Evolutionary conservation across 352 stramenopile species (phyloP), one percentile per base, ranked within the genome.

Genomic region (Aphanomyces euteiches): DNA sequence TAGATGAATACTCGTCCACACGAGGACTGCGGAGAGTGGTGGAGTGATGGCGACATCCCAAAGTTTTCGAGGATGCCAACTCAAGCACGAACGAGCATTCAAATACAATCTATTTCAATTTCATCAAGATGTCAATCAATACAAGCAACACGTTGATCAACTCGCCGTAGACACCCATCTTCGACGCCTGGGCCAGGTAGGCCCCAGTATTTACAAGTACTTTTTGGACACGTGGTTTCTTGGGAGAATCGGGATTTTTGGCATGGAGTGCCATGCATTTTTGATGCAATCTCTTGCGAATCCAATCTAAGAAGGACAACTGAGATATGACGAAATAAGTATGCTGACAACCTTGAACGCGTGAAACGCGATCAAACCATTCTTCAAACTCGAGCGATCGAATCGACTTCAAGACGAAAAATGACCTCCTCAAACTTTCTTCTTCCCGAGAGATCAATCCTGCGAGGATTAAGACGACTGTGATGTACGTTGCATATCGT

Each of bases 151-250:
- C 87, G 75, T 92, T 88, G 68, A 85, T 78, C 74, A 89, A 82
- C 66, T 92, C 82, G 65, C 81, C 85, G 74, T 90, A 92, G 82
- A 92, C 89, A 67, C 84, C 84, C 21, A 89, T 78, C 67, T 81
- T 90, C 48, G 82, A 89, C 21, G 84, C 84, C 65, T 86, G 82
- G 10, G 81, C 80, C 80, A 92, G 87, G 56, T 92, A 83, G 50
- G 77, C 76, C 60, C 81, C 86, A 36, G 84, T 92, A 73, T 92
- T 88, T 68, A 90, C 78, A 45, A 90, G 36, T 74, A 78, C 50
- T 61, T 76, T 53, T 56, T 53, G 40, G 60, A n/a, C 28, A 13
- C 58, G 19, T 6, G n/a, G 28, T n/a, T 45, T 12, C 39, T 10
- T 47, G 4, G 8, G n/a, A 36, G 17, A n/a, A 10, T 41, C n/a